Base-by-base conservation (phyloP, 805 yeast genomes). In the Yarrowia porcina region DNA sequence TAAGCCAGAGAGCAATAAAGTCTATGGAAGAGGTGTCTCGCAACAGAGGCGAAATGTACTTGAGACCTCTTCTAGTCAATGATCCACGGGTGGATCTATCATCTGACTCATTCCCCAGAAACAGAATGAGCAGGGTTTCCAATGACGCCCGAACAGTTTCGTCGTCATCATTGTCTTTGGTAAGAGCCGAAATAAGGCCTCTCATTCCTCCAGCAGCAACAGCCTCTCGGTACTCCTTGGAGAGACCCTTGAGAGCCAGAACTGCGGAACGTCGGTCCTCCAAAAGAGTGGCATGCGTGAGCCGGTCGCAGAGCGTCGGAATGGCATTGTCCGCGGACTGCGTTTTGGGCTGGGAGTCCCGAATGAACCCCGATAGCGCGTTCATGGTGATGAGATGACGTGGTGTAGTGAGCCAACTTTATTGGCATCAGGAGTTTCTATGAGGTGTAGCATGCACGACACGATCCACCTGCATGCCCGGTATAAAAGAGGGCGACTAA, bases 221-320 rank as follows among this genome's bases (percentile, higher is more conserved):
- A 1, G 87, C 79, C 73, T 94, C 99, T 65, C 99, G 78, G 72
- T 87, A 90, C 68, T 90, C 90, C 63, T 97, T 80, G 65, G 96
- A 84, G 72, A 90, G 91, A 42, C 96, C 89, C 71, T 93, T 92
- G 66, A 94, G 77, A 0, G 96, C 93, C 36, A 93, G 79, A 4
- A 93, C 89, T 0, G 98, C 98, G 1, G 97, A 93, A 61, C 96
- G 78, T 66, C 97, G 80, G 74, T 94, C 99, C 28, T 88, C 84
- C 2, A 94, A 80, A 66, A 89, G 74, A 0, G 88, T 87, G 3
- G 97, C 86, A 75, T 94, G 90, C 45, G 85, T 83, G 63, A 93
- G 81, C 42, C 98, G 79, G 71, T 96, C 97, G 68, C 97, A 89
- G 45, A 94, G 78, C 5, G 94, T 90, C 6, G 93, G 84, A 65